Conservation (phyloP, 306 rosid genomes). For the Rosa lucieae region DNA sequence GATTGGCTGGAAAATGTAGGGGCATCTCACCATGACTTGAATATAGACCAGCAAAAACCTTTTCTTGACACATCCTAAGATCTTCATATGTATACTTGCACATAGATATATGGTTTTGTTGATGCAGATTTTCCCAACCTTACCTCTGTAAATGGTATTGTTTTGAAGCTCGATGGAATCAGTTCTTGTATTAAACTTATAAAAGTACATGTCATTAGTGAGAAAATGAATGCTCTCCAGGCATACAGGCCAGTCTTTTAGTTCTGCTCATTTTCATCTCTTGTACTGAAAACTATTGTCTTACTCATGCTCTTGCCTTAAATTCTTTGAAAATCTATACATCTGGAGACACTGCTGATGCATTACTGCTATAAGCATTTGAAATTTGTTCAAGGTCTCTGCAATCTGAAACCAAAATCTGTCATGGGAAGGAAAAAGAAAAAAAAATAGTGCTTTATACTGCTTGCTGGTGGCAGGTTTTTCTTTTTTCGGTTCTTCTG, state of each 20-base stretch:
- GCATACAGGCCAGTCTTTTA: not conserved
- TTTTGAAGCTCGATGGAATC: conserved; percentile 34
- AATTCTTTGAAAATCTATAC: not conserved
- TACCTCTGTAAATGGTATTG: conserved; percentile 45
- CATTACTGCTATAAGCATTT: not conserved
- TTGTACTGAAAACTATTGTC: not conserved
- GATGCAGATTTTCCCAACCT: conserved; percentile 42
- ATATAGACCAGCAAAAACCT: conserved; percentile 45
- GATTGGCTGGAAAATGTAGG: conserved; percentile 75
- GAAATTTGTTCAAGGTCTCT: not conserved
- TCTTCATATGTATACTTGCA: conserved; percentile 54
- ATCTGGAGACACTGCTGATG: not conserved
- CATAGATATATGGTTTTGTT: conserved; percentile 40
- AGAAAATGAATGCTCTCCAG: not conserved
- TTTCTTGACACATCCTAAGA: conserved; percentile 33
- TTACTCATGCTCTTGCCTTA: not conserved
- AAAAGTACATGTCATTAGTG: not conserved
- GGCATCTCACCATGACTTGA: conserved; percentile 43
- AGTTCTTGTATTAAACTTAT: not conserved
- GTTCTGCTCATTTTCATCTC: not conserved
- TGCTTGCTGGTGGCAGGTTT: not conserved
- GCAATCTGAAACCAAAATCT: not conserved
- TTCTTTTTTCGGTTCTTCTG: not conserved
- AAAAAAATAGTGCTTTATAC: not conserved
- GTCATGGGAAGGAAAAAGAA: not conserved